Base-by-base conservation (phyloP, 768 basidiomycete genomes). In the Russula sp. region DNA sequence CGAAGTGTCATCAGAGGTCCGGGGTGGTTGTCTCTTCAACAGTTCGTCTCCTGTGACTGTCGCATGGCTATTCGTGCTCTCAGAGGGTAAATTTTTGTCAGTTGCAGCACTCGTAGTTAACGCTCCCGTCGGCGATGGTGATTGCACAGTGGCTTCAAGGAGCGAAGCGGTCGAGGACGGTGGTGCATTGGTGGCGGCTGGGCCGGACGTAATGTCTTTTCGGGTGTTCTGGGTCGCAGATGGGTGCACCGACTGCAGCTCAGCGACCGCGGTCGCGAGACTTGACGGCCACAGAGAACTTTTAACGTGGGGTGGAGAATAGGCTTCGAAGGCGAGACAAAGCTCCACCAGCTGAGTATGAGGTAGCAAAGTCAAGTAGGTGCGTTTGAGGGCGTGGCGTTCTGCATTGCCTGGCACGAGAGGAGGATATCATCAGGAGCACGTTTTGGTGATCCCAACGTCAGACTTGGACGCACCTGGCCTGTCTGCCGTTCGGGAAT, bases 271-370 rank as follows among this genome's bases (percentile, higher is more conserved):
- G 54, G 79, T 81, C 59, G 80, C 79, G 58, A 91, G 77, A 70
- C 90, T 85, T 38, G 75, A 72, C 11, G 88, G 88, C 88, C 88
- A 90, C 72, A 90, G 74, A n/a, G 83, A 75, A 59, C 76, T 77
- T 72, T 82, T 85, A 56, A 87, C 70, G 64, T 85, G 84, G 42
- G 79, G 74, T 13, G 87, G 83, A 14, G 84, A 83, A 75, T 90
- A 80, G 9, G 82, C 70, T 67, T 90, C 86, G 68, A 88, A 84
- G 41, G 79, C 78, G 62, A 91, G 77, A 70, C 87, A 90, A 68
- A 91, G 83, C 67, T 90, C 89, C 69, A 91, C 88, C 69, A 91
- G 79, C 73, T 90, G 87, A 48, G 81, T 78, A 22, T 79, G 82
- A 25, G 84, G 79, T 8, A 92, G 78, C 22, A 88, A 78, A 25